Evolutionary conservation across 345 rosid species (phyloP).

Genomic region (Capsella bursapastoris): DNA sequence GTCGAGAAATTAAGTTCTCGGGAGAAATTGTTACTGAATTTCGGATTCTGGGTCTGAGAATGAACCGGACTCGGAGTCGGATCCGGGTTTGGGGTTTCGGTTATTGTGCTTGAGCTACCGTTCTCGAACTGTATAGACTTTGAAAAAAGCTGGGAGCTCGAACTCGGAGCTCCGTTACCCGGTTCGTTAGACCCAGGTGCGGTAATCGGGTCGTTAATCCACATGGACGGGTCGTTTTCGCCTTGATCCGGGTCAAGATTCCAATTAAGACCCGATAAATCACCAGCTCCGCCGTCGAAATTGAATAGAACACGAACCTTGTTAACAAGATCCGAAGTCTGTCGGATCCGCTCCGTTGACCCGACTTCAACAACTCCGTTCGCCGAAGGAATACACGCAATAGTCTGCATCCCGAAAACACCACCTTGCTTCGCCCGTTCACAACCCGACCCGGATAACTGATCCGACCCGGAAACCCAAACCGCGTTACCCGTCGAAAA

Average conservation of each 20-base stretch:
- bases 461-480: conserved; percentile 77
- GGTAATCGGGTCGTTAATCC: conserved; percentile 72
- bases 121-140: conserved; percentile 52
- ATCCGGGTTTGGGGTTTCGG: conserved; percentile 43
- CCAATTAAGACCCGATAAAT: conserved; percentile 63
- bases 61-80: conserved; percentile 43
- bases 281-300: conserved; percentile 52
- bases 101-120: conserved; percentile 50
- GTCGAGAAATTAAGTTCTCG: conserved; percentile 78
- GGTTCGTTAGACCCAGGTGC: conserved; percentile 43
- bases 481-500: conserved; percentile 59
- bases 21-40: conserved; percentile 41
- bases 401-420: conserved; percentile 77
- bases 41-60: conserved; percentile 43
- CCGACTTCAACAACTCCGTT: conserved; percentile 95
- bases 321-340: conserved; percentile 81
- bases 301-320: conserved; percentile 76
- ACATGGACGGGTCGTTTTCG: conserved; percentile 81
- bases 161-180: conserved; percentile 39
- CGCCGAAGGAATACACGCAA: conserved; percentile 84
- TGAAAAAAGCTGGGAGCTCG: conserved; percentile 43
- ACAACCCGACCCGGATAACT: conserved; percentile 63
- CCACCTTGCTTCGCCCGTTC: conserved; percentile 84
- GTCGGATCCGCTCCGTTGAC: conserved; percentile 75
- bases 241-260: conserved; percentile 70